A percentile compares a stretch with the other conserved stretches of the same genome.
Evolutionary conservation across 2,329 filamentous ascomycete genomes (phyloP).

Genomic region (Penicillium sclerotiorum): DNA sequence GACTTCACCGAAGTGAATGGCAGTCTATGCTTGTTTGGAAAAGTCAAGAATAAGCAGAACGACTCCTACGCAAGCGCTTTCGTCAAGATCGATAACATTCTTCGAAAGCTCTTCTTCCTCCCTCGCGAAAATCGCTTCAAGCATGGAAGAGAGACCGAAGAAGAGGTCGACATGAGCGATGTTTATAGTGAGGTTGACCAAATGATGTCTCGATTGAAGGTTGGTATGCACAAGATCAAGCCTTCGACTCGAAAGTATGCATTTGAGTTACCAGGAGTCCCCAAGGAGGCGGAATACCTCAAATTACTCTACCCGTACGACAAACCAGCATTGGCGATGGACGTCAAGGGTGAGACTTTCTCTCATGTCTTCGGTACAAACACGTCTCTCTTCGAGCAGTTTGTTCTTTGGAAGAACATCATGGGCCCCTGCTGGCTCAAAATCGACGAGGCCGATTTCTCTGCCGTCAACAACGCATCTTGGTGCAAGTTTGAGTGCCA

Average conservation of each 20-base stretch:
- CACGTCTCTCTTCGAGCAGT: slow-evolving; percentile 94
- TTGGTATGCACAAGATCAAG: slow-evolving; percentile 93
- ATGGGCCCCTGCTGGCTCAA: slow-evolving; percentile 99
- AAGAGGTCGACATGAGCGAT: slow-evolving; percentile 82
- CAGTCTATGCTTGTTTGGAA: slow-evolving; percentile 90
- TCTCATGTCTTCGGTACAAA: slow-evolving; percentile 93
- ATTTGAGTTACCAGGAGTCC: slow-evolving; percentile 85
- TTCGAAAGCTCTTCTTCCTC: slow-evolving; percentile 90
- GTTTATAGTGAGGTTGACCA: slow-evolving; percentile 87
- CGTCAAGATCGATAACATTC: slow-evolving; percentile 90
- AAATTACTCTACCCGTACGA: slow-evolving; percentile 96
- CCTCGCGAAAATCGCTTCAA: slow-evolving; percentile 68
- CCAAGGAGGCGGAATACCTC: slow-evolving; percentile 86
- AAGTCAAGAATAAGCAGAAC: slow-evolving; percentile 86
- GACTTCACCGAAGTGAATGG: slow-evolving; percentile 94
- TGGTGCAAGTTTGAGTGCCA: slow-evolving; percentile 95
- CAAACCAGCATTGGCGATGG: slow-evolving; percentile 72
- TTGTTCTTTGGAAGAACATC: slow-evolving; percentile 97
- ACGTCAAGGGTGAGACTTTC: slow-evolving; percentile 80
- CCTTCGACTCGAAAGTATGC: slow-evolving; percentile 87
- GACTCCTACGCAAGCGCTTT: slow-evolving; percentile 86
- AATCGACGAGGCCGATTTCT: slow-evolving; percentile 83
- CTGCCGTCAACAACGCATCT: slow-evolving; percentile 83
- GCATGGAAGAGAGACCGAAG: slow-evolving; percentile 68
- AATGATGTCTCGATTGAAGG: slow-evolving; percentile 83